Base-by-base conservation (phyloP, 2,329 filamentous ascomycete species). In the Acrocalymma vagum region DNA sequence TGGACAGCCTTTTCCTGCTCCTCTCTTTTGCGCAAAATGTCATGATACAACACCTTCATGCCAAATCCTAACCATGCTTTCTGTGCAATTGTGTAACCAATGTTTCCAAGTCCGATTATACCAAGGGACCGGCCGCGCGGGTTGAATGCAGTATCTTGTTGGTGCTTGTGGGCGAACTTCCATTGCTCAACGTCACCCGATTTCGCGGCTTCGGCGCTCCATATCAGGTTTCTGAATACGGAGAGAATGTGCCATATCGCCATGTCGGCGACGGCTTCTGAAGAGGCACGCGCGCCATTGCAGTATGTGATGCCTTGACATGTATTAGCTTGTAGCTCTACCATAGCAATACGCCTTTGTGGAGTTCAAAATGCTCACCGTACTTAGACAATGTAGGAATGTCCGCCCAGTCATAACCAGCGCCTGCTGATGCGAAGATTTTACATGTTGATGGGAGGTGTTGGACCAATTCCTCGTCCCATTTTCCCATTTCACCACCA, bases 211-310 rank as follows among this genome's bases (percentile, higher is more conserved):
- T 52, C 38, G 4, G 43, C 44, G 25, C 39, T 46, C 46, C 49
- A 53, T 15, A 43, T 53, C 24, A 55, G 35, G 24, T 47, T 46
- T 11, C 45, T 42, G 71, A 88, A 89, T 5, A 81, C 83, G 9
- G 79, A 79, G 35, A 89, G 79, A 51, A 89, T 80, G 58, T 86
- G 48, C 40, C 43, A 54, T 29, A 54, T 51, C 76, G 84, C 81
- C 54, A 86, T 83, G 65, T 88, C 86, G 29, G 85, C 85, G 2
- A 88, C 85, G 2, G 84, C 80, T 58, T 88, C 85, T 5, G 83
- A 81, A 10, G 83, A 83, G 0, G 85, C 85, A 4, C 54, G 69
- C 47, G 53, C 50, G 18, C 48, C 53, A 28, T 56, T 54, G 43
- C 45, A 56, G 41, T 56, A 53, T 34, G 37, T 49, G 15, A 56